Percentiles rank a stretch among this genome's conserved stretches.
Evolutionary conservation across 2,329 filamentous ascomycete species (phyloP).

Genomic region (Chaetoscypha palmicola): DNA sequence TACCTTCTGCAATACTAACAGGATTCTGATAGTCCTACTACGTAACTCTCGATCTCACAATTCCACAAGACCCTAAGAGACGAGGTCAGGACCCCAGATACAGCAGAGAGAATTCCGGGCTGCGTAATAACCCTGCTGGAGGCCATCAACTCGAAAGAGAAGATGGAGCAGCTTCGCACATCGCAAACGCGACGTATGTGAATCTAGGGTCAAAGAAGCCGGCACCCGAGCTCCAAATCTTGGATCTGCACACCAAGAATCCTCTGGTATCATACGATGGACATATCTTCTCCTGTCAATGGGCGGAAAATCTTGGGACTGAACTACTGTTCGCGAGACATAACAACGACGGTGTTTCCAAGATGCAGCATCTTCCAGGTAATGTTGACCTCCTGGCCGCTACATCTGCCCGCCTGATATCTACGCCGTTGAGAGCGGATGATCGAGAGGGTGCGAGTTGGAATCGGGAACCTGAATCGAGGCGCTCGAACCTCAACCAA

Average conservation of each 20-base stretch:
- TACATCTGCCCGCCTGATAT: slow-evolving; percentile 62
- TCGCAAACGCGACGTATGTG: too few species aligned
- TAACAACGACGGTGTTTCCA: slow-evolving; percentile 35
- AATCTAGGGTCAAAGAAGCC: slow-evolving; percentile 14
- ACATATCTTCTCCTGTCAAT: slow-evolving; percentile 70
- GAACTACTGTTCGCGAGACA: slow-evolving; percentile 65
- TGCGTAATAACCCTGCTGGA: too few species aligned
- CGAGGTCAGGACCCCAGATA: too few species aligned
- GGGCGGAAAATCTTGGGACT: slow-evolving; percentile 78
- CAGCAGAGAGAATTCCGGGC: too few species aligned
- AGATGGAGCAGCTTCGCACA: too few species aligned
- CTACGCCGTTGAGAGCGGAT: slow-evolving; percentile 54
- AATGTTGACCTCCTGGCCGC: slow-evolving; percentile 67
- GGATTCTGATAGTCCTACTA: slow-evolving; percentile 48
- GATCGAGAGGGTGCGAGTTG: slow-evolving; percentile 30
- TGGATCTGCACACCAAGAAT: slow-evolving; percentile 70
- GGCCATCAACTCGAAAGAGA: too few species aligned
- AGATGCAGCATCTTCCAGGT: slow-evolving; percentile 44
- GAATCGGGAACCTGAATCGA: neutral
- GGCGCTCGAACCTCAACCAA: neutral
- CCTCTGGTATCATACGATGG: slow-evolving; percentile 77
- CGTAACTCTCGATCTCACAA: slow-evolving; percentile 55
- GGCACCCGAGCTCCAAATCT: slow-evolving; percentile 54
- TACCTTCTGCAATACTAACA: slow-evolving; percentile 5
- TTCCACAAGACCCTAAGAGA: slow-evolving; percentile 22